Evolutionary conservation across 202 grass and related monocot genomes (phyloP), one percentile per base, ranked within the genome.

Genomic region (Musa balbisiana): DNA sequence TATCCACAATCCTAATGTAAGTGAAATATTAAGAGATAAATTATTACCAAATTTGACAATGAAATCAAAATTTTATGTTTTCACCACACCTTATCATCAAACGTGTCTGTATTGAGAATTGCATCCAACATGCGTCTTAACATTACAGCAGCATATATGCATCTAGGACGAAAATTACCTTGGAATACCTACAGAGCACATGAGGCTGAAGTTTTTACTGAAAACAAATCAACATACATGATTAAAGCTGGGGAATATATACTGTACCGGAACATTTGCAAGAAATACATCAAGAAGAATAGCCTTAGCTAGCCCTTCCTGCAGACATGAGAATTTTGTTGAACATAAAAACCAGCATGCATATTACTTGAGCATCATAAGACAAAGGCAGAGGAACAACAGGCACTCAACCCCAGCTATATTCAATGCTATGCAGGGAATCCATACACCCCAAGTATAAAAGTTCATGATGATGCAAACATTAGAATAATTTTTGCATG

Each of bases 41-140:
- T 43, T 43, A n/a, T 49, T 11, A 11, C 8, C 19, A 51, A 22
- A 51, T 11, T 43, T 12, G 51, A 70, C 17, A 70, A 51, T 11
- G 11, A 52, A 21, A 70, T 70, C 5, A 15, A 26, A 11, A 9
- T 11, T 29, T 51, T 20, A 52, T 1, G 1, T 51, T 20, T 51
- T 53, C 43, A 20, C 33, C 56, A 72, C 64, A 86, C 94, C 90
- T 97, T 98, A 69, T 98, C 94, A 88, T 98, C 94, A 81, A 98
- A 89, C 60, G 86, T 91, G 33, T 98, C 88, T 66, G 86, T 51
- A 82, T 98, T 91, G 29, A 98, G 68, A 58, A 91, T 89, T 60
- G 94, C 94, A 75, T 93, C 94, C 76, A 98, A 78, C 94, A 98
- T 93, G 72, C 94, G 88, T 79, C 90, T 87, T 79, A 98, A 84